Base-by-base conservation (phyloP, 2,329 filamentous ascomycete genomes). In the Pyrenophora teres region DNA sequence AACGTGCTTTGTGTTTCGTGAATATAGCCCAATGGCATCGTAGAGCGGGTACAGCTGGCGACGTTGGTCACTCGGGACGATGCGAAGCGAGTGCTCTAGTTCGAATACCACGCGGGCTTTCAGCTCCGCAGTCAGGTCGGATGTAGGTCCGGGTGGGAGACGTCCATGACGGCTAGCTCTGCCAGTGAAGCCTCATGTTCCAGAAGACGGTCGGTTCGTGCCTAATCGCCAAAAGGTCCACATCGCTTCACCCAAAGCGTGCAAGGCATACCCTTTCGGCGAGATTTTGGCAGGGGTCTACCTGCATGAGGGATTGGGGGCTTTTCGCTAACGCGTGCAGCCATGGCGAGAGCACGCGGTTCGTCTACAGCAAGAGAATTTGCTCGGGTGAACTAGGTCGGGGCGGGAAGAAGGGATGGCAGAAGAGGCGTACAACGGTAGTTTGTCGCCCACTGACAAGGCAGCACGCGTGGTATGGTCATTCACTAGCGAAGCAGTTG, bases 111-210 rank as follows among this genome's bases (percentile, higher is more conserved):
- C 54, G 49, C 51, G 59, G 56, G 58, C 51, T 49, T 45, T 57
- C 52, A 52, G 50, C 49, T 59, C 60, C 57, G 58, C 59, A 62
- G 53, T 54, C 33, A 42, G 44, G 43, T 66, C 66, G 66, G 65
- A 63, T 61, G 60, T 52, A 63, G 62, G 69, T 71, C 68, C 68
- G 61, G 59, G 51, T 44, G 59, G 43, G 32, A 50, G 16, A 45
- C 47, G 13, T 23, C 15, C 44, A 46, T 50, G 33, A 52, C 51
- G 54, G 40, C 43, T 54, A 50, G 32, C 47, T 56, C 44, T 59
- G 44, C 27, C 2, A 30, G 52, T 46, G 44, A 59, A 42, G 54
- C 41, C 56, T 50, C 49, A 52, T 37, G 54, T 49, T 63, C 56
- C 51, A 60, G 52, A 56, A 56, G 48, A 44, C 48, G 55, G 57